Conservation (phyloP, 768 basidiomycete genomes). For the Boletus reticulatus region DNA sequence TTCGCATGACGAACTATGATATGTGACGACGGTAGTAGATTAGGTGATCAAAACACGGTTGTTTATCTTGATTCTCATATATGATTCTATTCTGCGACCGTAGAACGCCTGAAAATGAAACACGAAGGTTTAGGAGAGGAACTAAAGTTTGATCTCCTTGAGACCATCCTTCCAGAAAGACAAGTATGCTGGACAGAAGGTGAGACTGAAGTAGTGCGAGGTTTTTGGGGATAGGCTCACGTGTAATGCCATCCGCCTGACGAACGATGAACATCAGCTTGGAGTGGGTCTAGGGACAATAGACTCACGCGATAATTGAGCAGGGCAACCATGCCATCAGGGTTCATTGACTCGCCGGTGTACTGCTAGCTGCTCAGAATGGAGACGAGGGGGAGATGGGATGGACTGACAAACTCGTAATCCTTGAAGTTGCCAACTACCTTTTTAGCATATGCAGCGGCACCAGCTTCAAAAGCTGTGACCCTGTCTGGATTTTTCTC, state of each 20-base stretch:
- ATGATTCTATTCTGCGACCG: constrained; percentile 12
- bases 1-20: constrained; percentile 31
- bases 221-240: constrained; percentile 43
- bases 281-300: not conserved
- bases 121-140: not conserved
- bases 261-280: constrained; percentile 9
- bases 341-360: constrained; percentile 71
- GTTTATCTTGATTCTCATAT: constrained; percentile 22
- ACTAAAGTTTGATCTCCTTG: constrained; percentile 72
- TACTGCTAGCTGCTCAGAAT: constrained; percentile 43
- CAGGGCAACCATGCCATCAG: constrained; percentile 92
- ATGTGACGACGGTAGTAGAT: constrained; percentile 3
- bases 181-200: constrained; percentile 62
- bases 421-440: constrained; percentile 88
- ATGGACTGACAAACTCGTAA: constrained; percentile 77
- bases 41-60: constrained; percentile 18
- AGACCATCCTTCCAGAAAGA: constrained; percentile 97
- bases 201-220: constrained; percentile 1
- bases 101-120: not conserved
- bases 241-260: constrained; percentile 78
- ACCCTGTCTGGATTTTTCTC: constrained; percentile 59
- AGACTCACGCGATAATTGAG: constrained; percentile 84
- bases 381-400: no score
- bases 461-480: constrained; percentile 77
- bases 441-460: constrained; percentile 79